Evolutionary conservation across 768 basidiomycete genomes (phyloP).

Genomic region (Xerocomellus chrysenteron): DNA sequence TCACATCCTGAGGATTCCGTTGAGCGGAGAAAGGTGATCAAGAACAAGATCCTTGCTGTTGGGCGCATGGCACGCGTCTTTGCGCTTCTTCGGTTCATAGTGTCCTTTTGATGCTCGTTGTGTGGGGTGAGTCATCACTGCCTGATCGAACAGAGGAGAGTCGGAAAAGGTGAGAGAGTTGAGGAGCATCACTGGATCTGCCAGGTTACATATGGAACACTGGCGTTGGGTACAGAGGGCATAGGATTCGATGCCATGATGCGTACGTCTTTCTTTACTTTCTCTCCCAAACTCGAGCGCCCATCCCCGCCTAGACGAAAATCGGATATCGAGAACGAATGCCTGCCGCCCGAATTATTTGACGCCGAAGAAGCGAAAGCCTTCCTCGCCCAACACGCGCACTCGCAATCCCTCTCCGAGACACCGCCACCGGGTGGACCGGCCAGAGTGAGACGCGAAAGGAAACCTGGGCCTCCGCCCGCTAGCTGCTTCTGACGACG

Average conservation of each 20-base stretch:
- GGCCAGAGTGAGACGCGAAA: too few relatives aligned
- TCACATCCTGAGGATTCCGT: conserved; percentile 44
- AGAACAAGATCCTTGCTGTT: conserved; percentile 98
- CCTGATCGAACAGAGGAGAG: conserved; percentile 68
- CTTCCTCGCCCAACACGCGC: conserved; percentile 41
- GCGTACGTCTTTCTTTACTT: conserved; percentile 60
- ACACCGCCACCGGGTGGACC: conserved; percentile 50
- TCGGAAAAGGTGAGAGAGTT: conserved; percentile 96
- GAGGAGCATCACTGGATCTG: conserved; percentile 82
- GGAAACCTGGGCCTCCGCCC: too few relatives aligned
- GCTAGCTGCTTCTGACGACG: too few relatives aligned
- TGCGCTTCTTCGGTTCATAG: conserved; percentile 82
- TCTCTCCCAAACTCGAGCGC: neutral
- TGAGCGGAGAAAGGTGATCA: conserved; percentile 89
- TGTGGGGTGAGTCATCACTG: neutral
- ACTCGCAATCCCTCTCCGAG: conserved; percentile 45
- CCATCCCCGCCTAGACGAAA: conserved; percentile 62
- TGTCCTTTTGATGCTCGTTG: conserved; percentile 38
- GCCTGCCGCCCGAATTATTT: conserved; percentile 92
- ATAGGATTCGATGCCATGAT: conserved; percentile 73
- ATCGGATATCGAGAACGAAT: conserved; percentile 98
- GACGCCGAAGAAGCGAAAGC: conserved; percentile 75
- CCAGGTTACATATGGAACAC: conserved; percentile 73
- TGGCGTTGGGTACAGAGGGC: conserved; percentile 90
- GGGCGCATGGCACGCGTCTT: conserved; percentile 96